Evolutionary conservation across 805 yeast genomes (phyloP).

Genomic region (Saccharomycopsis javanensis): DNA sequence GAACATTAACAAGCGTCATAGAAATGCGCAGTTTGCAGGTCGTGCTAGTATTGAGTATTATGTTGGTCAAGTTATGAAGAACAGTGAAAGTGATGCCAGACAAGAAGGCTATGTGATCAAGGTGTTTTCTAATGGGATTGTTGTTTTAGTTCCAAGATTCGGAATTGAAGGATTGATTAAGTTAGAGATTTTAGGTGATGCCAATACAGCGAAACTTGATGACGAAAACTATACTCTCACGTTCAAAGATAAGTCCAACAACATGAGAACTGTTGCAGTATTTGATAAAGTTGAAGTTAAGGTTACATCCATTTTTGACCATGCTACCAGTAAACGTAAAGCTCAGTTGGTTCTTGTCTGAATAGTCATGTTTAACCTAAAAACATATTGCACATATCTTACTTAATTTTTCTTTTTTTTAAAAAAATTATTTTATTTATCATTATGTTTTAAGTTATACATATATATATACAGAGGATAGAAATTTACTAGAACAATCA

Average conservation of each 20-base stretch:
- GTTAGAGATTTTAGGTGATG: constrained; percentile 63
- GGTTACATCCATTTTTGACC: constrained; percentile 75
- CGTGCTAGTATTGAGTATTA: constrained; percentile 95
- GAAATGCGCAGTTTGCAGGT: constrained; percentile 98
- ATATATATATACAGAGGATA: not conserved
- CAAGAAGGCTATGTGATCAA: constrained; percentile 80
- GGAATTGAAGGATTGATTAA: constrained; percentile 93
- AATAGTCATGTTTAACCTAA: not conserved
- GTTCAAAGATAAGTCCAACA: constrained; percentile 39
- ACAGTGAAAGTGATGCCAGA: constrained; percentile 56
- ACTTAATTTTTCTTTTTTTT: too few species aligned
- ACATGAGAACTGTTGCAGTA: constrained; percentile 45
- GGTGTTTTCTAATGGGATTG: constrained; percentile 90
- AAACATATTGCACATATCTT: too few species aligned
- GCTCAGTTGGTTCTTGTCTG: constrained; percentile 54
- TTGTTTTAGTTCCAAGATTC: constrained; percentile 87
- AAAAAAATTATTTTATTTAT: not conserved
- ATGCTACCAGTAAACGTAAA: constrained; percentile 83
- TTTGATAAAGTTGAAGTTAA: constrained; percentile 82
- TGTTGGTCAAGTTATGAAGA: constrained; percentile 95
- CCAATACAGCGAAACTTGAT: constrained; percentile 51
- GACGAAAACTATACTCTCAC: constrained; percentile 69
- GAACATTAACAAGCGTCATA: constrained; percentile 86
- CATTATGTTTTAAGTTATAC: not conserved
- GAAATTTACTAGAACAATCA: not conserved